Conservation (phyloP, 2,329 filamentous ascomycete genomes). For the Aspergillus sp. region DNA sequence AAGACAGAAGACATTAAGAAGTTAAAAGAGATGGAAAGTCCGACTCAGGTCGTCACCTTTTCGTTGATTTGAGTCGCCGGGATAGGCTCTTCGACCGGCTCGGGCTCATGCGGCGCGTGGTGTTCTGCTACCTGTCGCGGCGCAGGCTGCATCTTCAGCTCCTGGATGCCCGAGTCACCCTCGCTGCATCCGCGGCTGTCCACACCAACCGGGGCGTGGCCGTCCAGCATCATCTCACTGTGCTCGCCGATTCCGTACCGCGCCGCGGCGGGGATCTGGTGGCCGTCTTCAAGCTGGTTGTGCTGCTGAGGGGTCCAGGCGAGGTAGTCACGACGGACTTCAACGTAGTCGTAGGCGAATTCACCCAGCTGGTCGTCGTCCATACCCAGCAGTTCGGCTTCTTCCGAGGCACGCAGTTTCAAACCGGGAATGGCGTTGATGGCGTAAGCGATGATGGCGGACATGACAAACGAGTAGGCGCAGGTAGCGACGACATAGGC, state of each 20-base stretch:
- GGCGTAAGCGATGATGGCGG: slow-evolving; percentile 68
- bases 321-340: slow-evolving; percentile 54
- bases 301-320: slow-evolving; percentile 52
- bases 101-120: slow-evolving; percentile 20
- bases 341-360: slow-evolving; percentile 56
- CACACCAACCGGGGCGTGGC: slow-evolving; percentile 44
- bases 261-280: slow-evolving; percentile 59
- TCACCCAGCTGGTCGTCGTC: slow-evolving; percentile 55
- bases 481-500: slow-evolving; percentile 67
- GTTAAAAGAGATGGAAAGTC: neutral
- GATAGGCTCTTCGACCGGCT: slow-evolving; percentile 17
- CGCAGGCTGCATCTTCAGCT: slow-evolving; percentile 33
- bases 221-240: slow-evolving; percentile 62
- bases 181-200: slow-evolving; percentile 36
- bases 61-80: slow-evolving; percentile 24
- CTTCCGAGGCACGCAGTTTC: slow-evolving; percentile 66
- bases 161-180: slow-evolving; percentile 33
- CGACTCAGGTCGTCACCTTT: slow-evolving; percentile 19
- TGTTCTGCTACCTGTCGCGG: slow-evolving; percentile 33
- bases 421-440: slow-evolving; percentile 72
- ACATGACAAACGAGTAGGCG: slow-evolving; percentile 67
- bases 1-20: slow-evolving; percentile 16
- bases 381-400: slow-evolving; percentile 69
- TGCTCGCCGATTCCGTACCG: slow-evolving; percentile 63
- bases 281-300: slow-evolving; percentile 49